A percentile compares a stretch with the other conserved stretches of the same genome.
Evolutionary conservation across 768 basidiomycete genomes (phyloP).

Genomic region (Phaeotremella skinneri): DNA sequence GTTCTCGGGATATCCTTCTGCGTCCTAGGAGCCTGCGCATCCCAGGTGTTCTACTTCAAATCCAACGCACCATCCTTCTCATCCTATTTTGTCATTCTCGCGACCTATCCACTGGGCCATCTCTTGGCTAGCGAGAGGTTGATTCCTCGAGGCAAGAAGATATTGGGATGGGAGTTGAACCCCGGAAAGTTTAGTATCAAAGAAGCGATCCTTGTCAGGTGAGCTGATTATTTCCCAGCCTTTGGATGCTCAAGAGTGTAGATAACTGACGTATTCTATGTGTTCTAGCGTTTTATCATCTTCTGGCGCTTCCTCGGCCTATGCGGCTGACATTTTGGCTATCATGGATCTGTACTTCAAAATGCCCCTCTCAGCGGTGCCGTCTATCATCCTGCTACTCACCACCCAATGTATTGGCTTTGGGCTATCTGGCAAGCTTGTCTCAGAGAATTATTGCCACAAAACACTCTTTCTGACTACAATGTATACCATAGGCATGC

Average conservation of each 20-base stretch:
- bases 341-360: conserved; percentile 52
- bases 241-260: not conserved
- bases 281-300: conserved; percentile 41
- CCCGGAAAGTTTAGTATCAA: conserved; percentile 50
- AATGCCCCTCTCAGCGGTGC: conserved; percentile 37
- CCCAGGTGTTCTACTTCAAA: conserved; percentile 52
- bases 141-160: conserved; percentile 24
- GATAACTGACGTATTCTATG: not conserved
- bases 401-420: conserved; percentile 53
- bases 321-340: conserved; percentile 52
- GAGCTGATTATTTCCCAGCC: conserved; percentile 5
- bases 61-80: conserved; percentile 47
- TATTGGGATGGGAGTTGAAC: conserved; percentile 41
- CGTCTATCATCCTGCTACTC: conserved; percentile 48
- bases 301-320: conserved; percentile 48
- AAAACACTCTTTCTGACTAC: not conserved
- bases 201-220: conserved; percentile 50
- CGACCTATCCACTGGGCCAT: conserved; percentile 50
- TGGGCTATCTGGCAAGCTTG: conserved; percentile 45
- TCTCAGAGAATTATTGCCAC: not conserved
- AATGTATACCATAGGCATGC: conserved; percentile 40
- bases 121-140: conserved; percentile 35
- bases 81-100: conserved; percentile 50
- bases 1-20: conserved; percentile 50
- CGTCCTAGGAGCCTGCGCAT: conserved; percentile 47